Evolutionary conservation across 345 rosid genomes (phyloP).

Genomic region (Hibiscus mutabilis): DNA sequence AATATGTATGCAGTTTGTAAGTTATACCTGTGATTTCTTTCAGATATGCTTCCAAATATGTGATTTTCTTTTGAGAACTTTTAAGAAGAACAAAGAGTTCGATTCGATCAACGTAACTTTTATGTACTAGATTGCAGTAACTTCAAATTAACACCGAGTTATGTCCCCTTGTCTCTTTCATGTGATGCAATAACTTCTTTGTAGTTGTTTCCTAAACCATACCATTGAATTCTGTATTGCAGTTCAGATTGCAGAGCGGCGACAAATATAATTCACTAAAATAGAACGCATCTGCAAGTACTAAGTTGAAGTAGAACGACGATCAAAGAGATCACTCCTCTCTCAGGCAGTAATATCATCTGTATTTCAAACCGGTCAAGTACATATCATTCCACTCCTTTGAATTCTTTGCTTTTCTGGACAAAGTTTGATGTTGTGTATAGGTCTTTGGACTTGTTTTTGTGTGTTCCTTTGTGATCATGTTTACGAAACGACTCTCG

Average conservation of each 20-base stretch:
- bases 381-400: conserved; percentile 1
- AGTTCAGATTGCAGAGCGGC: conserved; percentile 47
- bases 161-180: background rate
- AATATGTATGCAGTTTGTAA: background rate
- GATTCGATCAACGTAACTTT: background rate
- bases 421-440: background rate
- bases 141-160: background rate
- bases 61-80: too few relatives aligned
- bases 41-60: too few relatives aligned
- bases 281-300: conserved; percentile 31
- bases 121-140: background rate
- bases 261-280: conserved; percentile 20
- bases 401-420: background rate
- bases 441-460: background rate
- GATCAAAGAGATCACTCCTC: conserved; percentile 2
- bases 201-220: background rate
- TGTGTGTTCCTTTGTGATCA: background rate
- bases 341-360: background rate
- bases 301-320: conserved; percentile 30
- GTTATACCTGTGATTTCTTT: background rate
- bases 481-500: background rate
- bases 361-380: background rate
- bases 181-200: background rate
- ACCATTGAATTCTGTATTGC: conserved; percentile 16
- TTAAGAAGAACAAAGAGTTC: too few relatives aligned